A percentile compares a stretch with the other conserved stretches of the same genome.
Evolutionary conservation across 1,284 basidiomycete species (phyloP).

Genomic region (Apiotrichum laibachii): DNA sequence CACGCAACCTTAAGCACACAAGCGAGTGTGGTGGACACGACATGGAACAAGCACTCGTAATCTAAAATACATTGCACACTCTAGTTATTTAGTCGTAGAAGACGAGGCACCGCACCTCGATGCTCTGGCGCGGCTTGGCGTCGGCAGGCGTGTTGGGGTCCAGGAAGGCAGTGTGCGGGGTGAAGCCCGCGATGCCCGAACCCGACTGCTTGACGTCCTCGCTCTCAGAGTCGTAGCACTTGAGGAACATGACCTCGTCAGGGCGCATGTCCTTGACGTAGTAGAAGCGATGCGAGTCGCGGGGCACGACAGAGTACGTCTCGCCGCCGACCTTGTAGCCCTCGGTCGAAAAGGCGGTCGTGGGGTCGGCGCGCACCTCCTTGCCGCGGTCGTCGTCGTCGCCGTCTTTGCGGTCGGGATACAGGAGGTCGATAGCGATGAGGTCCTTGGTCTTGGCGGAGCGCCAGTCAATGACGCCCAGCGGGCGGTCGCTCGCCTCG

Average conservation of each 20-base stretch:
- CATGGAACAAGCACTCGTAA: too few relatives aligned
- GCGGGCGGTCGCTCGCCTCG: conserved; percentile 14
- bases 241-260: conserved; percentile 26
- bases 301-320: conserved; percentile 21
- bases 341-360: neutral
- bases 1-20: too few relatives aligned
- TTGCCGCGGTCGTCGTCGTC: conserved; percentile 22
- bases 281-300: conserved; percentile 17
- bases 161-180: conserved; percentile 22
- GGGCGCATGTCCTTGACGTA: conserved; percentile 23
- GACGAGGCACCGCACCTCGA: conserved; percentile 23
- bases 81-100: conserved; percentile 16
- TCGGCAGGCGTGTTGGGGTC: conserved; percentile 19
- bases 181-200: conserved; percentile 15
- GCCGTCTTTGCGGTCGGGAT: conserved; percentile 12
- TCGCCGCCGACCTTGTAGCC: conserved; percentile 20
- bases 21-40: too few relatives aligned
- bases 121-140: conserved; percentile 20
- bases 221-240: conserved; percentile 21
- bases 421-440: conserved; percentile 17
- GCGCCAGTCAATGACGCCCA: conserved; percentile 24
- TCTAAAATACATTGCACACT: too few relatives aligned
- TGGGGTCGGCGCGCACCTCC: conserved; percentile 9
- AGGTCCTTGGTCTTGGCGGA: conserved; percentile 12
- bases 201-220: conserved; percentile 12